Base-by-base conservation (phyloP, 352 stramenopile genomes). In the Phytophthora colocasiae region DNA sequence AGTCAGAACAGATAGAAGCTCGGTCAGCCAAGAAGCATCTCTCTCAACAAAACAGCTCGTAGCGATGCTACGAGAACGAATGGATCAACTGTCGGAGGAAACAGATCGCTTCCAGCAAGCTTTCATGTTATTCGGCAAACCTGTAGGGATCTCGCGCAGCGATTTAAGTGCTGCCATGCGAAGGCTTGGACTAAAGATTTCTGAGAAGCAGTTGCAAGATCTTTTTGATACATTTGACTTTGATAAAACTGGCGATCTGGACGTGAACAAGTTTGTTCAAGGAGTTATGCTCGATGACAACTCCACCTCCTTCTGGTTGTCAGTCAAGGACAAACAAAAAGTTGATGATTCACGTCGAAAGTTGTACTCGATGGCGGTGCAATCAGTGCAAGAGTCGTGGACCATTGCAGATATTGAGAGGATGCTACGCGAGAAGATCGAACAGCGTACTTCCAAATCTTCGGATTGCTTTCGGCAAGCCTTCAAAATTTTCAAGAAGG, bases 401-500 rank as follows among this genome's bases (percentile, higher is more conserved):
- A 91, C 79, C 7, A 90, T 93, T 46, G 64, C 71, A 17, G 84
- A 94, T 17, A 90, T 94, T 40, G 86, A 94, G 51, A 77, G 83
- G 10, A 94, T 92, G 83, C 63, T 94, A 19, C 84, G 86, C 3
- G 79, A 88, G 34, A 94, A 94, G 69, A 94, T 94, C 38, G 86
- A 94, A 68, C 84, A 94, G 58, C 82, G 79, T 31, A 94, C 86
- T 24, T 93, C 84, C 14, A 59, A 72, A 29, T 94, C 86, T 0
- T 92, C 84, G 0, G 86, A 94, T 51, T 92, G 86, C 52, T 94
- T 94, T 53, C 72, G 86, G 11, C 86, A 94, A 50, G 84, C 86
- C 2, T 92, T 92, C 55, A 75, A 75, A 32, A 92, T 94, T 54
- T 94, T 94, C 59, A 92, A 92, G 41, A 94, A 94, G 47, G 82